Percentiles rank a stretch among this genome's conserved stretches.
These are phyloP conservation scores for Xylaria scruposa DNA, from an alignment of 495 filamentous ascomycete species.

Conservation along the genomic window DNA sequence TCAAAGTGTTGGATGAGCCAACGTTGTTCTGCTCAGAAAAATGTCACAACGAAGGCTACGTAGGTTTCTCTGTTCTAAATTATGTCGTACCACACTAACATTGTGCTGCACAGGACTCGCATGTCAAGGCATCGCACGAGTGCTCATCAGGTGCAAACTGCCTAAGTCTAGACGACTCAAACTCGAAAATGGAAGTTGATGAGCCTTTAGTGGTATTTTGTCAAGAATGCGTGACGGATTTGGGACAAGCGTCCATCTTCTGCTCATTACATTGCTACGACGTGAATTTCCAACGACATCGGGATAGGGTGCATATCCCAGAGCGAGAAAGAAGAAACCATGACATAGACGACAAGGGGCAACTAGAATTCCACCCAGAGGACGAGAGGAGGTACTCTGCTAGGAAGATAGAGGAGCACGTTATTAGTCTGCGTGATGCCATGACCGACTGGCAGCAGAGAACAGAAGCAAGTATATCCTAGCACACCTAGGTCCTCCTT, in stretches of 20 bases:
- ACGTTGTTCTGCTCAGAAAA: conserved; percentile 53
- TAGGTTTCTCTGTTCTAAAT: conserved; percentile 36
- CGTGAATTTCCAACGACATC: conserved; percentile 49
- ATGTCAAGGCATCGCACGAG: conserved; percentile 33
- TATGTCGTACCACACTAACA: conserved; percentile 20
- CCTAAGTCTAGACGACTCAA: conserved; percentile 32
- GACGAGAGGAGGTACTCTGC: conserved; percentile 42
- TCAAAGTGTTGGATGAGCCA: conserved; percentile 32
- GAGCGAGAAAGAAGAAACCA: conserved; percentile 34
- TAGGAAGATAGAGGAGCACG: conserved; percentile 39
- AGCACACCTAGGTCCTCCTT: background rate
- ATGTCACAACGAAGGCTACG: conserved; percentile 50
- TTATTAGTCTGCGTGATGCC: conserved; percentile 39
- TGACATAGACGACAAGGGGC: conserved; percentile 36
- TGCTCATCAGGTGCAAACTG: conserved; percentile 38
- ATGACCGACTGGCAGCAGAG: conserved; percentile 46
- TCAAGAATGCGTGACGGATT: conserved; percentile 46
- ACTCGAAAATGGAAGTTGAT: conserved; percentile 33
- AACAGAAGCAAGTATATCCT: conserved; percentile 29
- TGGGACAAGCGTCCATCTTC: conserved; percentile 44
- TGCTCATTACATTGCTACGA: conserved; percentile 51
- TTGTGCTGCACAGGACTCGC: conserved; percentile 28
- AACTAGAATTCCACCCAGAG: conserved; percentile 39
- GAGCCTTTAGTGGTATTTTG: conserved; percentile 42
- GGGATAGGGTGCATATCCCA: conserved; percentile 48